Evolutionary conservation across 306 rosid species (phyloP), one percentile per base, ranked within the genome.

Genomic region (Dryas drummondii): DNA sequence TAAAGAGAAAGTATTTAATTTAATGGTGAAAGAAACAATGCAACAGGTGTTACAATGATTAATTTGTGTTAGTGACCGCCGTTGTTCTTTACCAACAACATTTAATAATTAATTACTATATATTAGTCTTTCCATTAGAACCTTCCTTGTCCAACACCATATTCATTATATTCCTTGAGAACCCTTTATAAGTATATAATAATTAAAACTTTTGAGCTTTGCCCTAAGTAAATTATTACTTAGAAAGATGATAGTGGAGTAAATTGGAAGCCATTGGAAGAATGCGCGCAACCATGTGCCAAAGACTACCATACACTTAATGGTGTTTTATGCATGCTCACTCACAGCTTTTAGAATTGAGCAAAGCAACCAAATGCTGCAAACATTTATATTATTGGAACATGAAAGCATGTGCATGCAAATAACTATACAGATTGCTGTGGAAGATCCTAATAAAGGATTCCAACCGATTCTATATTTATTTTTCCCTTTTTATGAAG

Each of bases 321-420:
- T 56, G 6, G 66, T 55, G 51, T 60, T 66, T 32, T 32, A 32
- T 66, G 68, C 73, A 52, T 37, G 19, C 16, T 64, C 27, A 42
- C 73, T 54, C 68, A 42, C 74, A 81, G 79, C 68, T 77, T 55
- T 77, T 70, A 73, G 5, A 74, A 14, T 41, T 73, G 49, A 68
- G 41, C 55, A 54, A 79, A 57, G 32, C 41, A 52, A 80, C 22
- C 72, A 70, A 66, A 73, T 73, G 80, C 66, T 72, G 65, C 76
- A 64, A 55, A 76, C 70, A 53, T 60, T 77, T 59, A 50, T 58
- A 75, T 75, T 80, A 75, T 83, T 80, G 75, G 89, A 84, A 87
- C 89, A 70, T 88, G 90, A 75, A 79, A 78, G 81, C 94, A 88
- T 79, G 94, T 87, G 97, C 70, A 7, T 69, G 46, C 70, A 76